Conservation (phyloP, 768 basidiomycete species). For the Auriculariales sp. region DNA sequence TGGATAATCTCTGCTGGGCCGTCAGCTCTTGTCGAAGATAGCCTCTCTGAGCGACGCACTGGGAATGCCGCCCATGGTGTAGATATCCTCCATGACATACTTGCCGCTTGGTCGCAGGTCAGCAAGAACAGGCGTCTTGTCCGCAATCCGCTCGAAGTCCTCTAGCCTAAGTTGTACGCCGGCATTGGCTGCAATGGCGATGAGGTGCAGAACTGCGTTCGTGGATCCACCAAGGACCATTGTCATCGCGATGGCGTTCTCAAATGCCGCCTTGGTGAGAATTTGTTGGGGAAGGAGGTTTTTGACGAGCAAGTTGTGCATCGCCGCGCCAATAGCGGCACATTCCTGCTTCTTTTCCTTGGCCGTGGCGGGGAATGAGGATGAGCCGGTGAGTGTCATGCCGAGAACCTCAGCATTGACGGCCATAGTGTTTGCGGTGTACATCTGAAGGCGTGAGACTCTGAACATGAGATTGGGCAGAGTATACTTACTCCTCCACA, state of each 20-base stretch:
- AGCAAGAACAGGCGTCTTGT: constrained; percentile 85
- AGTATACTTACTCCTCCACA: constrained; percentile 76
- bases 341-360: constrained; percentile 80
- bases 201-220: constrained; percentile 91
- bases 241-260: constrained; percentile 94
- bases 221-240: constrained; percentile 98
- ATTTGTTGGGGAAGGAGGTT: constrained; percentile 90
- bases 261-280: constrained; percentile 93
- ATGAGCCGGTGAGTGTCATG: constrained; percentile 95
- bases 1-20: constrained; percentile 53
- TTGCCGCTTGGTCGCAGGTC: constrained; percentile 95
- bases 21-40: too few species aligned
- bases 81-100: constrained; percentile 97
- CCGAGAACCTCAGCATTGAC: constrained; percentile 89
- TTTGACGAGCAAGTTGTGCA: constrained; percentile 77
- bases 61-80: constrained; percentile 92
- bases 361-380: constrained; percentile 89
- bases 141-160: constrained; percentile 89
- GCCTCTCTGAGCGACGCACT: too few species aligned
- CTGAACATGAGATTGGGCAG: background rate
- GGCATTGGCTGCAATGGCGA: constrained; percentile 92
- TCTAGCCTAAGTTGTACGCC: constrained; percentile 79
- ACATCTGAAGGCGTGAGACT: constrained; percentile 47
- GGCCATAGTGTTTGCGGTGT: constrained; percentile 97
- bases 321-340: constrained; percentile 60